Evolutionary conservation across 495 filamentous ascomycete species (phyloP), one percentile per base, ranked within the genome.

Genomic region (Penicillium cinerascens): DNA sequence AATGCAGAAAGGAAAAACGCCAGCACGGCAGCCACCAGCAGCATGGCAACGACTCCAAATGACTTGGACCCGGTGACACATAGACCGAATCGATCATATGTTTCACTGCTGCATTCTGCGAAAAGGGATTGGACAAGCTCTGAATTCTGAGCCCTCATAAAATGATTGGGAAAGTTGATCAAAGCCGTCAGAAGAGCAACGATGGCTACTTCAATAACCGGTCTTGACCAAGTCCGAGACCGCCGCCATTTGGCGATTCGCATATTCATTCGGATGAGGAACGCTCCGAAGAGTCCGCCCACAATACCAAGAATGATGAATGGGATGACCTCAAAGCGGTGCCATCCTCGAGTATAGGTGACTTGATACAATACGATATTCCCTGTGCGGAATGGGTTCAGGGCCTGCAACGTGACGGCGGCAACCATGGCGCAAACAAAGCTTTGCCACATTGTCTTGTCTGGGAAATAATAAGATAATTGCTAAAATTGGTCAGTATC

Each of bases 401-500:
- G 80, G 25, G 89, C 89, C 66, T 98, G 92, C 23, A 98, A 71
- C 15, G 89, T 90, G 8, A 97, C 89, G 15, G 95, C 92, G 15
- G 93, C 93, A 10, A 96, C 87, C 92, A 97, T 97, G 61, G 93
- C 93, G 60, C 92, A 96, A 16, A 98, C 93, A 71, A 98, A 97
- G 65, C 90, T 95, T 65, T 97, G 92, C 93, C 93, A 98, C 93
- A 98, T 98, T 1, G 93, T 96, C 66, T 97, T 97, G 63, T 98
- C 93, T 1, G 93, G 93, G 56, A 98, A 98, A 68, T 97, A 98
- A 72, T 97, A 98, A 2, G 91, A 95, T 11, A 98, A 73, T 79
- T 97, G 92, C 81, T 82, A 36, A 6, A 23, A 27, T 47, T 46
- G 44, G 45, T 59, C 33, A 64, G 52, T 21, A 57, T 38, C 10